Percentiles rank a stretch among this genome's conserved stretches.
Conservation (phyloP, 805 yeast genomes). For the Candida endomychidarum region DNA sequence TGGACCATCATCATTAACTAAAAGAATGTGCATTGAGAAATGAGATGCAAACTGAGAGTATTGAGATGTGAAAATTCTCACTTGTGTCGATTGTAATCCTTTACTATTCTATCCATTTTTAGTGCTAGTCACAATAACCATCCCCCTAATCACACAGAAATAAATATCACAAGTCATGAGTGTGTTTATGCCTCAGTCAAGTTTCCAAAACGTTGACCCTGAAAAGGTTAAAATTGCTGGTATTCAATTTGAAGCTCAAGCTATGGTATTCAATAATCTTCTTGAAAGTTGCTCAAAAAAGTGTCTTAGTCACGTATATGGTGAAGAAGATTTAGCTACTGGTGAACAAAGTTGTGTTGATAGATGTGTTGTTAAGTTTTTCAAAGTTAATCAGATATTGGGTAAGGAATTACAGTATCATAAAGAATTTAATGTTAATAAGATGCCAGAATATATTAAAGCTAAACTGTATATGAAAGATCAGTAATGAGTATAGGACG, state of each 20-base stretch:
- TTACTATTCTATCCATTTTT: too few species aligned
- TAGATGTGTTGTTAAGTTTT: constrained; percentile 82
- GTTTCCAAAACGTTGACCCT: constrained; percentile 49
- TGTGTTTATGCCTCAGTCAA: constrained; percentile 49
- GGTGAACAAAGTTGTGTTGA: constrained; percentile 84
- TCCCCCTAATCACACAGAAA: too few species aligned
- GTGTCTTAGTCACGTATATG: constrained; percentile 83
- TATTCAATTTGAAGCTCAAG: constrained; percentile 67
- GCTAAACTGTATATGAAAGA: constrained; percentile 9
- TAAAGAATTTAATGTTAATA: constrained; percentile 15
- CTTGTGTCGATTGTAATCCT: too few species aligned
- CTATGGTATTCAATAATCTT: constrained; percentile 55
- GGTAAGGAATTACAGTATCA: constrained; percentile 52
- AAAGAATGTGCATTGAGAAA: constrained; percentile 45
- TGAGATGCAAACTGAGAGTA: constrained; percentile 1
- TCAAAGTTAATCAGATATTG: constrained; percentile 63
- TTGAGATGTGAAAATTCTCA: constrained; percentile 5
- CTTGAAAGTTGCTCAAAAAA: constrained; percentile 64
- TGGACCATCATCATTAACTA: constrained; percentile 97
- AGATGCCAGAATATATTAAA: constrained; percentile 44
- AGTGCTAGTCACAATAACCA: too few species aligned
- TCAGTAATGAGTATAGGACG: neutral
- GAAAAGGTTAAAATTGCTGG: constrained; percentile 63
- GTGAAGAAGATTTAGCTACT: constrained; percentile 79
- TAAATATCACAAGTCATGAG: constrained; percentile 48